Base-by-base conservation (phyloP, 1,139 yeast species). In the Sugiyamaella grinbergsii region DNA sequence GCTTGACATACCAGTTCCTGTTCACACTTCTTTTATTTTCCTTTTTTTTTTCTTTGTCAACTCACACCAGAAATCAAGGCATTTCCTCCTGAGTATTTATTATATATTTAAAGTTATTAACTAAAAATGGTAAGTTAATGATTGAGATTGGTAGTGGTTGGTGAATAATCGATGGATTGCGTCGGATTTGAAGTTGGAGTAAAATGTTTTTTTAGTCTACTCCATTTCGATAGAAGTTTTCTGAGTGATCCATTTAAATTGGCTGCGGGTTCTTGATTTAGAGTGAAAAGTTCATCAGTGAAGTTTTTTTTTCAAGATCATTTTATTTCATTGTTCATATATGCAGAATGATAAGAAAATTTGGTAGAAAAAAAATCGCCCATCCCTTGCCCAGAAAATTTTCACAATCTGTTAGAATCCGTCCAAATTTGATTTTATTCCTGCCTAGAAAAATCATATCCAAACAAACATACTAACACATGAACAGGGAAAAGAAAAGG, bases 401-500 rank as follows among this genome's bases (percentile, higher is more conserved):
- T n/a, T n/a, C n/a, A n/a, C n/a, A n/a, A n/a, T n/a, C n/a, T n/a
- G n/a, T n/a, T n/a, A n/a, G n/a, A n/a, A n/a, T n/a, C n/a, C n/a
- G n/a, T n/a, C n/a, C n/a, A n/a, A n/a, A n/a, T n/a, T n/a, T n/a
- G n/a, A n/a, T n/a, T n/a, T n/a, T n/a, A n/a, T n/a, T n/a, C n/a
- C n/a, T n/a, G n/a, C n/a, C n/a, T n/a, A n/a, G 31, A 29, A 29
- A 6, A 29, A 29, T 29, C 6, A 29, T 29, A 11, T 11, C 16
- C 10, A 16, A 15, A 3, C 5, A 18, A 5, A 24, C 6, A 22
- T 42, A 11, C 42, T 44, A 36, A 44, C 42, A 20, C 10, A 16
- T 26, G 10, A 23, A 36, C 47, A 64, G 91, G 93, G 96, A 83
- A 88, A 88, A 79, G 96, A 85, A 74, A 90, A 89, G 86, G 73